phyloP scores from a whole-genome alignment of 176 grass and related monocot species.

The Typha latifolia region DNA sequence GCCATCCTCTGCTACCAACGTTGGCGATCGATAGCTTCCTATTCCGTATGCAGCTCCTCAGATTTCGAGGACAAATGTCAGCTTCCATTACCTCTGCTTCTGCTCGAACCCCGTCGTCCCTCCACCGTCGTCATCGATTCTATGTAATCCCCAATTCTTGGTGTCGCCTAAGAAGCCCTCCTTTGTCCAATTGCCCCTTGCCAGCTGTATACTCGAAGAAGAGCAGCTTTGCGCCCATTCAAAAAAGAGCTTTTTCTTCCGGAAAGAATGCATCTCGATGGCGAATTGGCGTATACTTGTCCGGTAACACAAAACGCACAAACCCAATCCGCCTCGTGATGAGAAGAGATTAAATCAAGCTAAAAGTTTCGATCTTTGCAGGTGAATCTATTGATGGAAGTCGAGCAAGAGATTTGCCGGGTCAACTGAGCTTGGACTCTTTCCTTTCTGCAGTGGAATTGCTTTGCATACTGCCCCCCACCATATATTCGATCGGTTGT shows the following conservation, averaged over 20 bases:
- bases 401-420: neutral
- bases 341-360: neutral
- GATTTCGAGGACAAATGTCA: constrained; percentile 15
- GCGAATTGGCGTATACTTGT: constrained; percentile 4
- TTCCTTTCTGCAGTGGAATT: constrained; percentile 49
- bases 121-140: constrained; percentile 15
- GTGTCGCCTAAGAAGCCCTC: constrained; percentile 11
- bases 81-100: constrained; percentile 17
- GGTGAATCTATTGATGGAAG: constrained; percentile 8
- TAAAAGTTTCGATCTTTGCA: constrained; percentile 12
- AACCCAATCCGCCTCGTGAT: neutral
- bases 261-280: constrained; percentile 5
- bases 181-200: constrained; percentile 11
- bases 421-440: constrained; percentile 26
- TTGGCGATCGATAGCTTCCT: neutral
- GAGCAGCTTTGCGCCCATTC: neutral
- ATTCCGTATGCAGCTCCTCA: neutral
- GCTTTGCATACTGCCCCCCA: constrained; percentile 46
- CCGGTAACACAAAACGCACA: constrained; percentile 12
- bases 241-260: neutral
- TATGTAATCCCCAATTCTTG: constrained; percentile 4
- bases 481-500: constrained; percentile 53
- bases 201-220: constrained; percentile 11
- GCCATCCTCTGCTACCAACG: neutral
- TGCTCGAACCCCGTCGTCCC: constrained; percentile 15